A percentile compares a stretch with the other conserved stretches of the same genome.
Evolutionary conservation across 1,139 yeast species (phyloP).

Genomic region (Chernovozyma sophiae-reginae): DNA sequence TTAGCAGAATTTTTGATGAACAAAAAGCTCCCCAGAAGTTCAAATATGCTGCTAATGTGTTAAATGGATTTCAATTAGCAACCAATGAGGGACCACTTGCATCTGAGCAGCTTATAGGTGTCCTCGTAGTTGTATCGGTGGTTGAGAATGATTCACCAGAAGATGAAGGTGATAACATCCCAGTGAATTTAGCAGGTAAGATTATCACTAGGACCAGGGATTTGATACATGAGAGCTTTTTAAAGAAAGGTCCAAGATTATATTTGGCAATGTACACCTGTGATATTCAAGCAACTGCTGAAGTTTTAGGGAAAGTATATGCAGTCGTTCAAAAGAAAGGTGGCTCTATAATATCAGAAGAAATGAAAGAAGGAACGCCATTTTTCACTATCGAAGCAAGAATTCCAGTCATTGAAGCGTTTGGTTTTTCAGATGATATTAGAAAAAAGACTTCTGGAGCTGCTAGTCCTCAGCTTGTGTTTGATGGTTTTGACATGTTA

Average conservation of each 20-base stretch:
- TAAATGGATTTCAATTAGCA: conserved; percentile 85
- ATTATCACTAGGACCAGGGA: conserved; percentile 73
- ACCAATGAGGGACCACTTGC: conserved; percentile 84
- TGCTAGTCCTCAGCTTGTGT: conserved; percentile 92
- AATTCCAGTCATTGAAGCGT: conserved; percentile 92
- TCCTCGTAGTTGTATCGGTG: conserved; percentile 48
- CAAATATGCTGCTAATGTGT: conserved; percentile 60
- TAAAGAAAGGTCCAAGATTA: conserved; percentile 82
- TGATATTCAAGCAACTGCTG: conserved; percentile 93
- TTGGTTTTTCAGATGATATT: conserved; percentile 94
- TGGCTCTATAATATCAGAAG: conserved; percentile 84
- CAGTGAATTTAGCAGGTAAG: conserved; percentile 57
- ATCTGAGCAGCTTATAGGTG: conserved; percentile 84
- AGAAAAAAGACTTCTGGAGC: conserved; percentile 94
- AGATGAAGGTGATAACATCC: conserved; percentile 25
- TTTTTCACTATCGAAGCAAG: conserved; percentile 83
- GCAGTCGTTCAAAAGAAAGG: conserved; percentile 88
- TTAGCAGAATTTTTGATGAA: conserved; percentile 26
- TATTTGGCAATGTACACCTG: conserved; percentile 91
- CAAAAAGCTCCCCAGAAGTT: conserved; percentile 18
- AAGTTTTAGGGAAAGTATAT: conserved; percentile 91
- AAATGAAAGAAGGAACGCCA: conserved; percentile 97
- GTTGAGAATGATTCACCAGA: conserved; percentile 25
- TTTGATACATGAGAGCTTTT: conserved; percentile 61
- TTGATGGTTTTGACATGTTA: conserved; percentile 80